Conservation (phyloP, 345 rosid species). For the Diplotaxis tenuifolia region DNA sequence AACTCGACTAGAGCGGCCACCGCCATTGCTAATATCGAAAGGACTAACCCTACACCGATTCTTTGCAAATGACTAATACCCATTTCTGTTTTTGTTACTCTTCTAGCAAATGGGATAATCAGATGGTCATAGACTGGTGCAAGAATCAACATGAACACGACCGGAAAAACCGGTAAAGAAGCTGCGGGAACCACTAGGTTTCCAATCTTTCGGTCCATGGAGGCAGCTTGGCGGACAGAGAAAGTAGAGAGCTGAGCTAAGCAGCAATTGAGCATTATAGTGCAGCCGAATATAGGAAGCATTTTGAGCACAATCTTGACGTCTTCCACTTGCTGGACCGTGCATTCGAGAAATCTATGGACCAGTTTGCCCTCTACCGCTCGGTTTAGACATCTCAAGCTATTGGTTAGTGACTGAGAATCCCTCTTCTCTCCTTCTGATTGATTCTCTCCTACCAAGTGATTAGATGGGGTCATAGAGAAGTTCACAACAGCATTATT, state of each 20-base stretch:
- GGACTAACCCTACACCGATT: constrained; percentile 70
- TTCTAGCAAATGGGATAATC: constrained; percentile 61
- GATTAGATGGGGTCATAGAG: constrained; percentile 12
- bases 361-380: constrained; percentile 36
- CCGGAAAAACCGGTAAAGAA: constrained; percentile 75
- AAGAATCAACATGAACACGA: constrained; percentile 67
- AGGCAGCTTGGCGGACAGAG: constrained; percentile 74
- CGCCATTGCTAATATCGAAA: constrained; percentile 71
- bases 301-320: constrained; percentile 61
- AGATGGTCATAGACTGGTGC: constrained; percentile 72
- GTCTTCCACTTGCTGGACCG: constrained; percentile 59
- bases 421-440: constrained; percentile 13
- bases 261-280: constrained; percentile 79
- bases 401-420: constrained; percentile 32
- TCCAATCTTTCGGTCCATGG: constrained; percentile 63
- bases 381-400: constrained; percentile 51
- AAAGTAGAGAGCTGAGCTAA: constrained; percentile 83
- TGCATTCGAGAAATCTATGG: constrained; percentile 47
- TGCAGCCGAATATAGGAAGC: constrained; percentile 69
- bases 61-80: constrained; percentile 75
- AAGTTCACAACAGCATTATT: neutral
- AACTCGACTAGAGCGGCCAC: constrained; percentile 74
- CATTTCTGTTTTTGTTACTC: constrained; percentile 55
- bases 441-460: constrained; percentile 26
- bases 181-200: constrained; percentile 68